Percentiles rank a stretch among this genome's conserved stretches.
Conservation (phyloP, 2,329 filamentous ascomycete genomes). For the Claviceps cyperi region DNA sequence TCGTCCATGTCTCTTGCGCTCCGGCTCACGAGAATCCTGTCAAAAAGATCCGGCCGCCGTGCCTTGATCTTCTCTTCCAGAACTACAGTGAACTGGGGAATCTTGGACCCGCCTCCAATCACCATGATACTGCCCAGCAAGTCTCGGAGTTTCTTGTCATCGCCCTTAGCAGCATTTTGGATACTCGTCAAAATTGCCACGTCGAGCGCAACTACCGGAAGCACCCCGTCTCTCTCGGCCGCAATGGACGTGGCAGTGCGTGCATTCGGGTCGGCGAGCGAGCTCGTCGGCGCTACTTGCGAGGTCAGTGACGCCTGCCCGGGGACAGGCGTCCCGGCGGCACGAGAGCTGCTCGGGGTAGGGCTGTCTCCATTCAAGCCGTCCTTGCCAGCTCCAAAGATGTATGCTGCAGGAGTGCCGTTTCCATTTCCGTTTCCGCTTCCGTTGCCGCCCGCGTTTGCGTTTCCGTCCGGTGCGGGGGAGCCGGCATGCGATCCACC, state of each 20-base stretch:
- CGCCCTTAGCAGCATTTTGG: slow-evolving; percentile 69
- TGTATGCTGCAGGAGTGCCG: slow-evolving; percentile 48
- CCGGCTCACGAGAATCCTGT: slow-evolving; percentile 46
- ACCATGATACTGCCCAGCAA: slow-evolving; percentile 85
- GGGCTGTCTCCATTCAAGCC: slow-evolving; percentile 34
- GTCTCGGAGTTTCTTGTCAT: slow-evolving; percentile 87
- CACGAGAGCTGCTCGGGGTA: slow-evolving; percentile 36
- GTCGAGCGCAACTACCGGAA: slow-evolving; percentile 75
- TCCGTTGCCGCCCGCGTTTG: not conserved
- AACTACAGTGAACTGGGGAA: slow-evolving; percentile 63
- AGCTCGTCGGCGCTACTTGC: slow-evolving; percentile 25
- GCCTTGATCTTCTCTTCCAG: slow-evolving; percentile 70
- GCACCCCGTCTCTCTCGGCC: slow-evolving; percentile 60
- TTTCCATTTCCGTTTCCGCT: slow-evolving; percentile 9
- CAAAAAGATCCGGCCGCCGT: slow-evolving; percentile 44
- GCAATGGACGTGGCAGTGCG: slow-evolving; percentile 41
- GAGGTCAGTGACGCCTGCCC: slow-evolving; percentile 16
- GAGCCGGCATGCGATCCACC: slow-evolving; percentile 77
- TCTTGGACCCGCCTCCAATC: slow-evolving; percentile 71
- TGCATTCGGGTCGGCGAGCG: slow-evolving; percentile 36
- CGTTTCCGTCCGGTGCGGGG: slow-evolving; percentile 57
- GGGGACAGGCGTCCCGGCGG: slow-evolving; percentile 30
- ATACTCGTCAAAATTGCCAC: slow-evolving; percentile 83
- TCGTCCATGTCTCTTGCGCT: slow-evolving; percentile 90
- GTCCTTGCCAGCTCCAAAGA: slow-evolving; percentile 37